phyloP scores from a whole-genome alignment of 139 green algal genomes.

The Coelastrella sp. region DNA sequence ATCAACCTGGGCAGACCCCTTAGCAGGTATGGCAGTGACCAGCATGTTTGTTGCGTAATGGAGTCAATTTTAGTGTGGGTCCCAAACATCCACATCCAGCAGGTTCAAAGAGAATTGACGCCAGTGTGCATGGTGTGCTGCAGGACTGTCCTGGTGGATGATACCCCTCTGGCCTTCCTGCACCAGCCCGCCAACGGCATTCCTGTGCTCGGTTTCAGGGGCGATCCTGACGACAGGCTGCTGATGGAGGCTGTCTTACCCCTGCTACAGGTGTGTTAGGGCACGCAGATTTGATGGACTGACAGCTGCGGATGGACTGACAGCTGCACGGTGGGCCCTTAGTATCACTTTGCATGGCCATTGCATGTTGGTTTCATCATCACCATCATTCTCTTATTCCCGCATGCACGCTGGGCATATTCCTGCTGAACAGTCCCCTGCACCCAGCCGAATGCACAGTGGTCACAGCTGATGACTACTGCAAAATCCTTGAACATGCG shows the following conservation, averaged over 20 bases:
- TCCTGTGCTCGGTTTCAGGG: constrained; percentile 86
- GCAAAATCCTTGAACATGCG: too few species aligned
- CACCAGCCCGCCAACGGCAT: constrained; percentile 89
- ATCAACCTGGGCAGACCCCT: constrained; percentile 71
- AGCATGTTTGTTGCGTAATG: background rate
- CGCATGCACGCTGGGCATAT: too few species aligned
- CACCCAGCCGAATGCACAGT: too few species aligned
- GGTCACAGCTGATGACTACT: too few species aligned
- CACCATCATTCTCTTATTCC: too few species aligned
- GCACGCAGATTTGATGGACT: background rate
- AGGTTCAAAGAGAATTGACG: background rate
- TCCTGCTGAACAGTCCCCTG: too few species aligned
- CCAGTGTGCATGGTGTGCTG: background rate
- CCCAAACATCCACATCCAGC: too few species aligned
- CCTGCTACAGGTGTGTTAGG: constrained; percentile 72
- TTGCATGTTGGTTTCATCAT: too few species aligned
- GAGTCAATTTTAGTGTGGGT: background rate
- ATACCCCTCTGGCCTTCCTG: constrained; percentile 92
- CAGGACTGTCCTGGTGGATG: constrained; percentile 89
- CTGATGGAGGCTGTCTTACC: constrained; percentile 87
- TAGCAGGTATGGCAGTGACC: background rate
- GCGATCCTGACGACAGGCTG: constrained; percentile 83
- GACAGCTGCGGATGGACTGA: too few species aligned
- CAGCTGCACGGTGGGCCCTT: too few species aligned
- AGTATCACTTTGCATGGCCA: too few species aligned